A percentile compares a stretch with the other conserved stretches of the same genome.
Evolutionary conservation across 208 protist genomes (phyloP).

Genomic region (Wallacemonas collosoma): DNA sequence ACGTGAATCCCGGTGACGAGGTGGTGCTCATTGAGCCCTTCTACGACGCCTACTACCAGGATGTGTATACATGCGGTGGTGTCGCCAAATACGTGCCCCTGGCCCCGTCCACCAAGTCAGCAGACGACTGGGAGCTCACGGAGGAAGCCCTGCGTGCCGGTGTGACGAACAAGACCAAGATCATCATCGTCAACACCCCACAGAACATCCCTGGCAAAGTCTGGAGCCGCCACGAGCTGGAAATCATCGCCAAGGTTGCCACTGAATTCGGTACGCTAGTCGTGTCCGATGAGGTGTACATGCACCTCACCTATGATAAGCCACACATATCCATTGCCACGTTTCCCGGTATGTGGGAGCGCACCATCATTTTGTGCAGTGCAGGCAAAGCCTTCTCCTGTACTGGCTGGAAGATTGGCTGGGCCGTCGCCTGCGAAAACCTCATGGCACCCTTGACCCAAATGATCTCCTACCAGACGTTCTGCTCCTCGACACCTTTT

Average conservation of each 20-base stretch:
- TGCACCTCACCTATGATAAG: conserved; percentile 78
- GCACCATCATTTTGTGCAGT: conserved; percentile 90
- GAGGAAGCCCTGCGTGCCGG: conserved; percentile 52
- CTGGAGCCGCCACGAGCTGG: conserved; percentile 60
- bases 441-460: conserved; percentile 46
- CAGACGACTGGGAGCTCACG: conserved; percentile 59
- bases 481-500: conserved; percentile 82
- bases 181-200: conserved; percentile 93
- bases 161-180: conserved; percentile 80
- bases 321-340: conserved; percentile 71
- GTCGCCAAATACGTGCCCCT: conserved; percentile 77
- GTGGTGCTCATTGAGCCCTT: conserved; percentile 93
- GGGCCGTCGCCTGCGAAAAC: conserved; percentile 57
- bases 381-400: conserved; percentile 93
- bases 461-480: conserved; percentile 81
- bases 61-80: conserved; percentile 70
- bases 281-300: conserved; percentile 91
- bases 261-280: conserved; percentile 68
- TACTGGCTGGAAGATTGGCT: conserved; percentile 94
- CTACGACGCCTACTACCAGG: conserved; percentile 89
- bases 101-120: conserved; percentile 34
- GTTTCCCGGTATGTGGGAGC: conserved; percentile 87
- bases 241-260: conserved; percentile 70
- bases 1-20: conserved; percentile 91
- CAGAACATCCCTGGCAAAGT: conserved; percentile 92